A percentile compares a stretch with the other conserved stretches of the same genome.
Conservation (phyloP, 768 basidiomycete genomes). For the Omphalotus guepiniiformis region DNA sequence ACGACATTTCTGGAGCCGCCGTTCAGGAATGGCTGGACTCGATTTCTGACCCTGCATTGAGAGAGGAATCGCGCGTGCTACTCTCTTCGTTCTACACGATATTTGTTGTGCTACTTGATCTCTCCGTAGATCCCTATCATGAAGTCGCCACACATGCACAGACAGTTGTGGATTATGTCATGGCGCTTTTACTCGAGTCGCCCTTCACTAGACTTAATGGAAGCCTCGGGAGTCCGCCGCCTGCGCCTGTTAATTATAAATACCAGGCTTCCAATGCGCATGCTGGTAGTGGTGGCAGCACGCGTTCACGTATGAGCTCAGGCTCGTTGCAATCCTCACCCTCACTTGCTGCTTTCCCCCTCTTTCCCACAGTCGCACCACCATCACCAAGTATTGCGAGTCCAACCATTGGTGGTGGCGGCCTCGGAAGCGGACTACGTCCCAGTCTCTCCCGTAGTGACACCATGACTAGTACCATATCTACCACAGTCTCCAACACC, state of each 20-base stretch:
- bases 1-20: slow-evolving; percentile 71
- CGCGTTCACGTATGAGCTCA: slow-evolving; percentile 37
- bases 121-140: slow-evolving; percentile 89
- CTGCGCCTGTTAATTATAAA: slow-evolving; percentile 35
- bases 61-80: slow-evolving; percentile 77
- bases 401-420: slow-evolving; percentile 11
- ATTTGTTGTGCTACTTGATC: slow-evolving; percentile 80
- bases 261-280: slow-evolving; percentile 18
- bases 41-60: slow-evolving; percentile 56
- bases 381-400: slow-evolving; percentile 33
- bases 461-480: slow-evolving; percentile 56
- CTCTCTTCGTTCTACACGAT: slow-evolving; percentile 95
- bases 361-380: slow-evolving; percentile 21
- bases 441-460: slow-evolving; percentile 55
- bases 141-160: slow-evolving; percentile 91
- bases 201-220: slow-evolving; percentile 78
- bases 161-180: slow-evolving; percentile 88
- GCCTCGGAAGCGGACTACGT: no score
- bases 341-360: slow-evolving; percentile 31
- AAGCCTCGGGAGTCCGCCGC: slow-evolving; percentile 51
- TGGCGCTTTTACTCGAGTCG: slow-evolving; percentile 85
- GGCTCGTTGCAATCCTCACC: slow-evolving; percentile 53
- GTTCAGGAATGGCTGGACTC: slow-evolving; percentile 75
- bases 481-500: slow-evolving; percentile 61
- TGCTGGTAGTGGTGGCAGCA: neutral